phyloP scores from a whole-genome alignment of 2,329 filamentous ascomycete species.

The Pseudocercospora fijiensis region DNA sequence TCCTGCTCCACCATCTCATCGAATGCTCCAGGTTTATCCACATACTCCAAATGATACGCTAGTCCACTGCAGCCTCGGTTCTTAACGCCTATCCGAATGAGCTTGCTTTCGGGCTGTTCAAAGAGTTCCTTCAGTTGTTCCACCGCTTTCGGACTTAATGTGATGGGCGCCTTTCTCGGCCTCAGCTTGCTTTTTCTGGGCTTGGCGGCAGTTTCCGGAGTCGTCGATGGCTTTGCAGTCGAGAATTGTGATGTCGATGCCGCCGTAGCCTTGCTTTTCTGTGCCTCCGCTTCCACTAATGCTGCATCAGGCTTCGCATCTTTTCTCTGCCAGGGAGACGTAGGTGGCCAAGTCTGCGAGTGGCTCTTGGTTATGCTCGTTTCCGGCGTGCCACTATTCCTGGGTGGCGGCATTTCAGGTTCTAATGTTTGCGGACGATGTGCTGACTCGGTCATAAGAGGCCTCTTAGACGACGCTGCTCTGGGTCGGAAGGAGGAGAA shows the following conservation, averaged over 20 bases:
- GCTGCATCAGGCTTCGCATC: slow-evolving; percentile 46
- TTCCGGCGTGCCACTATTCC: slow-evolving; percentile 59
- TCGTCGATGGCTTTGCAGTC: slow-evolving; percentile 26
- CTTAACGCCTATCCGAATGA: slow-evolving; percentile 91
- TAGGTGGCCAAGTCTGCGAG: slow-evolving; percentile 50
- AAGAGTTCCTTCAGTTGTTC: slow-evolving; percentile 74
- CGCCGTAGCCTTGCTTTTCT: slow-evolving; percentile 52
- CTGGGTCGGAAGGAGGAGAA: slow-evolving; percentile 45
- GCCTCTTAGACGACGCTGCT: slow-evolving; percentile 55
- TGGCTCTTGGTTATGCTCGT: slow-evolving; percentile 59
- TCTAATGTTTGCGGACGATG: slow-evolving; percentile 62
- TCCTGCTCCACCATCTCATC: slow-evolving; percentile 95
- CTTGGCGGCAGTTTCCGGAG: slow-evolving; percentile 48
- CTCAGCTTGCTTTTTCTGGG: slow-evolving; percentile 67
- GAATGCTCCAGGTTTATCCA: slow-evolving; percentile 82
- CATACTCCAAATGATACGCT: slow-evolving; percentile 91
- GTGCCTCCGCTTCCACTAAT: slow-evolving; percentile 57
- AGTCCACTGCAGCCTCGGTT: slow-evolving; percentile 93
- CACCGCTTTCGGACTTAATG: slow-evolving; percentile 75
- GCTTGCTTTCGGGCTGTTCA: slow-evolving; percentile 81
- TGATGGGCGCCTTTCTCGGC: slow-evolving; percentile 88
- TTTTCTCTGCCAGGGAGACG: slow-evolving; percentile 45
- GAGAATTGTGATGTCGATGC: slow-evolving; percentile 35
- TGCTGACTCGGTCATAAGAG: slow-evolving; percentile 65
- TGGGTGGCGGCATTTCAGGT: slow-evolving; percentile 57